phyloP scores from a whole-genome alignment of 164 flowering plant species.

The Taxillus chinensis region DNA sequence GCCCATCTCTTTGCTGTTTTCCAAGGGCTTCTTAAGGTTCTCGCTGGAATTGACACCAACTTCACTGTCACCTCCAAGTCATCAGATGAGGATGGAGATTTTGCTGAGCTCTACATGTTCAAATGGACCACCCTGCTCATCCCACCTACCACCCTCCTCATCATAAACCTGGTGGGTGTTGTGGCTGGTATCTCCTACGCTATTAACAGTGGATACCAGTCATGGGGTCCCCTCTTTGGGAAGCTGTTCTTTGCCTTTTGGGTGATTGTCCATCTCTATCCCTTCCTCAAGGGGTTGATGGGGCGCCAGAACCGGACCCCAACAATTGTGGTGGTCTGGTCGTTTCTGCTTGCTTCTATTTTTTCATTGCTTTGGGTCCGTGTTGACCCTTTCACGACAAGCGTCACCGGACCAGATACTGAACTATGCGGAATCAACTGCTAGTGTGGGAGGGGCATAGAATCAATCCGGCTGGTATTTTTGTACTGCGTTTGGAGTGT shows the following conservation, averaged over 20 bases:
- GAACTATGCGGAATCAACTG: slow-evolving; percentile 60
- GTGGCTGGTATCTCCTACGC: slow-evolving; percentile 63
- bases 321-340: slow-evolving; percentile 74
- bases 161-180: slow-evolving; percentile 53
- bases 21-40: slow-evolving; percentile 72
- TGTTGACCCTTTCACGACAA: slow-evolving; percentile 60
- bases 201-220: slow-evolving; percentile 59
- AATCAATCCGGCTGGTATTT: too few relatives aligned
- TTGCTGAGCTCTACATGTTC: slow-evolving; percentile 66
- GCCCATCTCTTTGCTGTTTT: slow-evolving; percentile 64
- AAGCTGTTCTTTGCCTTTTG: slow-evolving; percentile 64
- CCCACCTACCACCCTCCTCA: slow-evolving; percentile 68
- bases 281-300: slow-evolving; percentile 77
- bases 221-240: slow-evolving; percentile 73
- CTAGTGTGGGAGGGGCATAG: slow-evolving; percentile 11
- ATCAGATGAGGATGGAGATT: slow-evolving; percentile 68
- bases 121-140: slow-evolving; percentile 82
- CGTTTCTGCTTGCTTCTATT: slow-evolving; percentile 67
- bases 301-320: slow-evolving; percentile 81
- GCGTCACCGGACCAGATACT: slow-evolving; percentile 51
- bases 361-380: slow-evolving; percentile 74
- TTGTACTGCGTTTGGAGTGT: too few relatives aligned
- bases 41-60: slow-evolving; percentile 78
- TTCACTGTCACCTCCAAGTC: slow-evolving; percentile 81
- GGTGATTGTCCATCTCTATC: slow-evolving; percentile 77